A percentile compares a stretch with the other conserved stretches of the same genome.
Evolutionary conservation across 345 rosid species (phyloP).

Genomic region (Nasturtium officinale): DNA sequence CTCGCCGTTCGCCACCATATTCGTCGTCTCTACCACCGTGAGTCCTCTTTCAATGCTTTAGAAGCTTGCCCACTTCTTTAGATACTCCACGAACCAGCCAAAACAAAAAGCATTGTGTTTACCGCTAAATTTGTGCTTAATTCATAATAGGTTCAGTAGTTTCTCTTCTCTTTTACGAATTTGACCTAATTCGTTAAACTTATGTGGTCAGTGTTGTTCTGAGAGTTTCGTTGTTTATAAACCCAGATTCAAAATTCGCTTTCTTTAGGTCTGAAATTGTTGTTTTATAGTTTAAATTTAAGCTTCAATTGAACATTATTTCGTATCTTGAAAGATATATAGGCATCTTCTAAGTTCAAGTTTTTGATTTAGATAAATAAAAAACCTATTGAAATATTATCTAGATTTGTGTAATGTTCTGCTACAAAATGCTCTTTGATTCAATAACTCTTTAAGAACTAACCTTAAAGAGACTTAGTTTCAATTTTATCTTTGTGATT

Average conservation of each 20-base stretch:
- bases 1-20: slow-evolving; percentile 8
- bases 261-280: slow-evolving; percentile 9
- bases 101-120: neutral
- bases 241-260: neutral
- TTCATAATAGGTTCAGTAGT: neutral
- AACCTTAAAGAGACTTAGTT: slow-evolving; percentile 4
- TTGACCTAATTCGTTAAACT: neutral
- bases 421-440: slow-evolving; percentile 4
- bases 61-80: neutral
- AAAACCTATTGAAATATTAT: neutral
- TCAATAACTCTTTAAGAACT: neutral
- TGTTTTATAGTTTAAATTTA: neutral
- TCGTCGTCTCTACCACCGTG: slow-evolving; percentile 11
- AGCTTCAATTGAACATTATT: neutral
- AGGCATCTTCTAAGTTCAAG: slow-evolving; percentile 5
- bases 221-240: neutral
- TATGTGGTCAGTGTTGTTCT: neutral
- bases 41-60: slow-evolving; percentile 14
- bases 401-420: slow-evolving; percentile 9
- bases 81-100: neutral
- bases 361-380: slow-evolving; percentile 6
- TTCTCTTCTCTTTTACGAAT: neutral
- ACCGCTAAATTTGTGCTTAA: neutral
- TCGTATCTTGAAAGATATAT: neutral
- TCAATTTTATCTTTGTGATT: neutral